Conservation (phyloP, 805 yeast genomes). For the Wickerhamomyces queroliae region DNA sequence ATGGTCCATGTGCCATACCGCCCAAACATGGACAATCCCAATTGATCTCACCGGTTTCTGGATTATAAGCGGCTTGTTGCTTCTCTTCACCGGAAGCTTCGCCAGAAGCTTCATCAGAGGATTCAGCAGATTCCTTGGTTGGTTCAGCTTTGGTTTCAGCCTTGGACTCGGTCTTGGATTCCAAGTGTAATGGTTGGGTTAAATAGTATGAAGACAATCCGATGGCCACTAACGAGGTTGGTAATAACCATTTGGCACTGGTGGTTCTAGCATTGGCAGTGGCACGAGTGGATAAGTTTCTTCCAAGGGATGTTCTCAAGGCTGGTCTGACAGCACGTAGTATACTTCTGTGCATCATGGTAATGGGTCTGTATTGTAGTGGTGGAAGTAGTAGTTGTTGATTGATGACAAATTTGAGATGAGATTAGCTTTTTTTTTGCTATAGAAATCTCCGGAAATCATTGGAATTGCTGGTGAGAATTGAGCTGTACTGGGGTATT, state of each 20-base stretch:
- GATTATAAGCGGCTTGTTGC: constrained; percentile 75
- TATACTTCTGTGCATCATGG: constrained; percentile 11
- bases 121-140: constrained; percentile 1
- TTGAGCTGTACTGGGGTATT: too few species aligned
- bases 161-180: constrained; percentile 6
- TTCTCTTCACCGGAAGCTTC: constrained; percentile 25
- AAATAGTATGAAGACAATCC: constrained; percentile 13
- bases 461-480: too few species aligned
- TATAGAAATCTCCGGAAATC: too few species aligned
- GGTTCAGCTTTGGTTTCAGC: background rate
- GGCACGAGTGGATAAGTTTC: constrained; percentile 9
- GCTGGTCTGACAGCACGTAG: constrained; percentile 3
- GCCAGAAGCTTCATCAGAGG: constrained; percentile 1
- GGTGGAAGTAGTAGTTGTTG: background rate
- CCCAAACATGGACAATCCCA: constrained; percentile 99
- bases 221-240: constrained; percentile 11
- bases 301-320: constrained; percentile 3
- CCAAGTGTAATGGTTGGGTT: constrained; percentile 15
- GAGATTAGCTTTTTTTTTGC: too few species aligned
- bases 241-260: constrained; percentile 10
- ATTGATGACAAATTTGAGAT: too few species aligned
- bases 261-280: constrained; percentile 1
- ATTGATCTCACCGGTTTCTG: constrained; percentile 97
- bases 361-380: constrained; percentile 4
- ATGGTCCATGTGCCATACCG: constrained; percentile 98